A percentile compares a stretch with the other conserved stretches of the same genome.
Conservation (phyloP, 2,329 filamentous ascomycete genomes). For the Thielaviopsis musarum region DNA sequence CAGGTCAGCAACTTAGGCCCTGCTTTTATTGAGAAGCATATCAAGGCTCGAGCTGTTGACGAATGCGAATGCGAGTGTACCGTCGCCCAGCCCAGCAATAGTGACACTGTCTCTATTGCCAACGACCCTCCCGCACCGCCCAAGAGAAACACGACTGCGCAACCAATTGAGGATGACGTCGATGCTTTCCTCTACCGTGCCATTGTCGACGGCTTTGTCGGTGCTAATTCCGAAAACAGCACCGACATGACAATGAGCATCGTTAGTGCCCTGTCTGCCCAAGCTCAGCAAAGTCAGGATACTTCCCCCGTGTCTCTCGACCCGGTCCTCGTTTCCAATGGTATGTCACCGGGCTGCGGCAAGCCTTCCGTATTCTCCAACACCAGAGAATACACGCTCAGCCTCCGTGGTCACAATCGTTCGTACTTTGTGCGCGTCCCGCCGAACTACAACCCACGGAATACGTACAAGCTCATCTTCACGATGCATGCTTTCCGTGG, state of each 20-base stretch:
- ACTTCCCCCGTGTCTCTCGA: not conserved
- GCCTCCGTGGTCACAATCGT: slow-evolving; percentile 22
- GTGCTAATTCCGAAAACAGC: not conserved
- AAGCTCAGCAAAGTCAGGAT: not conserved
- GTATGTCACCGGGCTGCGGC: slow-evolving; percentile 18
- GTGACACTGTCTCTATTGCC: not conserved
- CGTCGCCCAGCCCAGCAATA: not conserved
- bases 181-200: not conserved
- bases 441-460: slow-evolving; percentile 23
- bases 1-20: not conserved
- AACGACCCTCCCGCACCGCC: not conserved
- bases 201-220: not conserved
- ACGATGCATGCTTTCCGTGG: slow-evolving; percentile 24
- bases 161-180: not conserved
- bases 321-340: not conserved
- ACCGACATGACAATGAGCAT: not conserved
- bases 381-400: slow-evolving; percentile 19
- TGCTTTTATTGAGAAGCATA: not conserved
- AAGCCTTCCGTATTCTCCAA: slow-evolving; percentile 17
- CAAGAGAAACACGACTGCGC: not conserved
- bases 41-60: not conserved
- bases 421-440: slow-evolving; percentile 23
- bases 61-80: not conserved
- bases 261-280: not conserved
- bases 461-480: slow-evolving; percentile 25